phyloP scores from a whole-genome alignment of 352 stramenopile species.

The Achlya hypogyna region DNA sequence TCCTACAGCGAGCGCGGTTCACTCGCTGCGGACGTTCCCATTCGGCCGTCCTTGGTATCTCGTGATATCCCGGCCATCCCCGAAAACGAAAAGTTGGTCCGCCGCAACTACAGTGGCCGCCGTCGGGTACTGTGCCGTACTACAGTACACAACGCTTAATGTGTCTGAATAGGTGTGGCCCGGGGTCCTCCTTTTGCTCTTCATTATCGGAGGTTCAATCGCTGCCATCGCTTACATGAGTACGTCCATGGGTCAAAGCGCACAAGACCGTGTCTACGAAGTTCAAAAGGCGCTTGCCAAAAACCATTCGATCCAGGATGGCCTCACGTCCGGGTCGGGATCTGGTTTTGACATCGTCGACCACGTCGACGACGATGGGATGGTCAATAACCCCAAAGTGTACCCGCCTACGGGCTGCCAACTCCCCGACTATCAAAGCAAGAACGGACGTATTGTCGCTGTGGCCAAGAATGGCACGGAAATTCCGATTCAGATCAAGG shows the following conservation, averaged over 20 bases:
- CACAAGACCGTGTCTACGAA: neutral
- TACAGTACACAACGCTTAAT: neutral
- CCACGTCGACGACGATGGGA: slow-evolving; percentile 27
- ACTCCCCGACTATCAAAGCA: slow-evolving; percentile 64
- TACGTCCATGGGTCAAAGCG: slow-evolving; percentile 26
- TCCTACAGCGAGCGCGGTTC: slow-evolving; percentile 35
- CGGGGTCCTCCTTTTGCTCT: slow-evolving; percentile 38
- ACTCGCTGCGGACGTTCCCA: slow-evolving; percentile 47
- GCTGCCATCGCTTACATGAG: slow-evolving; percentile 40
- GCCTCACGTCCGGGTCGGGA: slow-evolving; percentile 17
- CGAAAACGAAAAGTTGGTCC: slow-evolving; percentile 83
- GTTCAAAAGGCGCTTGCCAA: neutral
- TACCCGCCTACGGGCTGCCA: slow-evolving; percentile 47
- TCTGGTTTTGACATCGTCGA: slow-evolving; percentile 38
- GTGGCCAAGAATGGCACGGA: slow-evolving; percentile 47
- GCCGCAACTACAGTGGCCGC: slow-evolving; percentile 21
- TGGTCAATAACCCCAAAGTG: slow-evolving; percentile 53
- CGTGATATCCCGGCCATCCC: too few species aligned
- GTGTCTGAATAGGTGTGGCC: slow-evolving; percentile 27
- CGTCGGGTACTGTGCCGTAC: neutral
- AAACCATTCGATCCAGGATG: neutral
- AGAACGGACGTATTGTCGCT: slow-evolving; percentile 53
- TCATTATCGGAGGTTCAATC: slow-evolving; percentile 28
- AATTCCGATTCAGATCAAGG: slow-evolving; percentile 43
- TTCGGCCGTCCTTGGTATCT: slow-evolving; percentile 74